Conservation (phyloP, 2,329 filamentous ascomycete species). For the Emmonsiellopsis sp. region DNA sequence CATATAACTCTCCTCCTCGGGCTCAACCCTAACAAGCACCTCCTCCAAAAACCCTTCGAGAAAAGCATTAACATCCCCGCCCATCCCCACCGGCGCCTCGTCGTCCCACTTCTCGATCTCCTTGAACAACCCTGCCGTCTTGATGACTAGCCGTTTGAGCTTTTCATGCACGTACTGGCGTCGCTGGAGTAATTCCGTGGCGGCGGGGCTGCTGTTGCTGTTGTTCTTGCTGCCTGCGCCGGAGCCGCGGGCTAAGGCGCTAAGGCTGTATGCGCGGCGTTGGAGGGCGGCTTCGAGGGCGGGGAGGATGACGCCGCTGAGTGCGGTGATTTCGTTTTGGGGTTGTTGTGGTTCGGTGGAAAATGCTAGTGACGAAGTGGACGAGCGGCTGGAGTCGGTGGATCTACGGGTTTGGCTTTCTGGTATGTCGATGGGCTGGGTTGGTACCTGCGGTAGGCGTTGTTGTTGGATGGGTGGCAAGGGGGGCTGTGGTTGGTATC, state of each 20-base stretch:
- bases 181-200: constrained; percentile 47
- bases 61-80: constrained; percentile 77
- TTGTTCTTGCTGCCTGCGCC: constrained; percentile 2
- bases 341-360: constrained; percentile 30
- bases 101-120: constrained; percentile 87
- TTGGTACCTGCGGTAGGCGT: constrained; percentile 19
- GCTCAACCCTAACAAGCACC: constrained; percentile 83
- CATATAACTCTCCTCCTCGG: constrained; percentile 54
- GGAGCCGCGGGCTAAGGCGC: constrained; percentile 25
- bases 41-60: constrained; percentile 90
- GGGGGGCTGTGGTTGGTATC: constrained; percentile 5
- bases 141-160: constrained; percentile 69
- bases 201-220: constrained; percentile 45
- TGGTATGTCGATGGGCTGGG: constrained; percentile 49
- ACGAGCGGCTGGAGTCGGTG: constrained; percentile 9
- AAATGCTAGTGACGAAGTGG: constrained; percentile 8
- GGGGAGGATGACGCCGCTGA: constrained; percentile 86
- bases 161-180: constrained; percentile 75
- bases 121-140: constrained; percentile 72
- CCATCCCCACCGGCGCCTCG: constrained; percentile 85
- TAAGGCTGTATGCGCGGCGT: constrained; percentile 56
- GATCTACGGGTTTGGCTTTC: constrained; percentile 8
- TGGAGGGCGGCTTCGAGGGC: constrained; percentile 86
- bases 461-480: constrained; percentile 7
- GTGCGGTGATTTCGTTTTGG: constrained; percentile 68